Base-by-base conservation (phyloP, 2,329 filamentous ascomycete species). In the Aureobasidium sp. region DNA sequence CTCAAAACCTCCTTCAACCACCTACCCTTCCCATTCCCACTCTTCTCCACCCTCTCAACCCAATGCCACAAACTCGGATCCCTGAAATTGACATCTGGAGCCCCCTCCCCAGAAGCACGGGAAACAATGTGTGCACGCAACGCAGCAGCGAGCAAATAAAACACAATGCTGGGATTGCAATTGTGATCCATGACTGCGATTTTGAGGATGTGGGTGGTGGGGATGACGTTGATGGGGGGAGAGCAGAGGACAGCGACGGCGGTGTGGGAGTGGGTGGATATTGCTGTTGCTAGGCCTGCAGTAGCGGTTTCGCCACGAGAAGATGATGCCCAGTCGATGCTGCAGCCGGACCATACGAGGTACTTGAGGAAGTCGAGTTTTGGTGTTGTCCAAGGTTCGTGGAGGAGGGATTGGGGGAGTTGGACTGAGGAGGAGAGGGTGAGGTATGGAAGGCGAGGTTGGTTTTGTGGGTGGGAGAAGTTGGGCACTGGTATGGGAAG, bases 41-140 rank as follows among this genome's bases (percentile, higher is more conserved):
- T 48, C 21, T 61, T 59, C 16, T 66, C 65, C 53, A 68, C 67
- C 25, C 67, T 64, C 10, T 70, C 70, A 3, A 70, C 69, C 72
- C 71, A 73, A 16, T 65, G 54, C 72, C 71, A 74, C n/a, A 74
- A 44, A 29, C 64, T 59, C 32, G 69, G 66, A 62, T 73, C 71
- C 13, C 73, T 67, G 34, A 69, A 63, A 47, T 73, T 70, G n/a
- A 73, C 44, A n/a, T 63, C 61, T 32, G 29, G 47, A 8, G 42
- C 37, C 27, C 44, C 9, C 30, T 55, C 37, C 29, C 59, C 61
- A 11, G 63, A 41, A 9, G 61, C 32, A 2, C 62, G 55, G 11
- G 49, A 63, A 32, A 37, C 39, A n/a, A 63, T 49, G 25, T 63
- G 52, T 2, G 61, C 55, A 5, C 62, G 59, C n/a, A 65, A 29